A percentile compares a stretch with the other conserved stretches of the same genome.
phyloP scores from a whole-genome alignment of 768 basidiomycete genomes.

The Suillus bovinus region DNA sequence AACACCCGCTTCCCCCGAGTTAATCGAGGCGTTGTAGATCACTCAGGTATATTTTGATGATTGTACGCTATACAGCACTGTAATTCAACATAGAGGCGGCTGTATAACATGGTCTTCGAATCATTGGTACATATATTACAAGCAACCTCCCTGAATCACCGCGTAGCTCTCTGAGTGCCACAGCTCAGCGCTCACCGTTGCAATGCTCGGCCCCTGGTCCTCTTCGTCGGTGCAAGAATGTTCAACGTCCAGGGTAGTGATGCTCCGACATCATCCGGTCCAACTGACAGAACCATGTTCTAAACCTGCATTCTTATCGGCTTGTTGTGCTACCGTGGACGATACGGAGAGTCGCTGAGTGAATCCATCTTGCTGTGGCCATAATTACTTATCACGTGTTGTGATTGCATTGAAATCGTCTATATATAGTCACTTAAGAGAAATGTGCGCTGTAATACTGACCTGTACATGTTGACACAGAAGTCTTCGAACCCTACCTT shows the following conservation, averaged over 20 bases:
- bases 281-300: not conserved
- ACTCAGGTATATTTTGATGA: not conserved
- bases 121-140: not conserved
- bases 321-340: constrained; percentile 24
- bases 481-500: not conserved
- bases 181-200: not conserved
- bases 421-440: too few relatives aligned
- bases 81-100: not conserved
- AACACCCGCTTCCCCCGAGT: not conserved
- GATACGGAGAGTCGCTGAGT: constrained; percentile 17
- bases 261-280: constrained; percentile 3
- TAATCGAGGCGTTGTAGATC: not conserved
- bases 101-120: not conserved
- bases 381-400: too few relatives aligned
- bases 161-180: not conserved
- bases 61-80: not conserved
- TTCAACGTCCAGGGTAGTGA: not conserved
- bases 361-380: constrained; percentile 22
- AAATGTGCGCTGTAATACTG: not conserved
- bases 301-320: constrained; percentile 16
- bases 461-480: too few relatives aligned
- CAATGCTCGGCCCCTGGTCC: not conserved
- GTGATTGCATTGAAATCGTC: too few relatives aligned
- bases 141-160: not conserved
- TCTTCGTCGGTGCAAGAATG: not conserved